Percentiles rank a stretch among this genome's conserved stretches.
phyloP scores from a whole-genome alignment of 2,329 filamentous ascomycete genomes.

The Tolypocladium tropicale region DNA sequence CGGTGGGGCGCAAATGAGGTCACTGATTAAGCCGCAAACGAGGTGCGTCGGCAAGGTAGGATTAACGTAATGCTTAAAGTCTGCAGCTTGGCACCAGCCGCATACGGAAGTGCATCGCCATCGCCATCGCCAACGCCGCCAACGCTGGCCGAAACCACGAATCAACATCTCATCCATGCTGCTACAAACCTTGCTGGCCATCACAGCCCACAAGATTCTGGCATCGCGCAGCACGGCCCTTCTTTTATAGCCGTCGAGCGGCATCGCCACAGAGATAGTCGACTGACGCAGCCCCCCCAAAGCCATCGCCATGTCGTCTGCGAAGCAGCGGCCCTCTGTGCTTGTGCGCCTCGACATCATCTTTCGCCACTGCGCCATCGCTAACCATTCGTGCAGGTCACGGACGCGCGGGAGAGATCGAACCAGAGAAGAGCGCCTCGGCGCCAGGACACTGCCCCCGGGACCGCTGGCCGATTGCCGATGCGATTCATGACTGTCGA shows the following conservation, averaged over 20 bases:
- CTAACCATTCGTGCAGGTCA: slow-evolving; percentile 19
- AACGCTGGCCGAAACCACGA: neutral
- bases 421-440: slow-evolving; percentile 20
- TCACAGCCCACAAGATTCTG: neutral
- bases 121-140: neutral
- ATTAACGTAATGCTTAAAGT: neutral
- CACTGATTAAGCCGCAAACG: neutral
- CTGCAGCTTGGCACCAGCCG: neutral
- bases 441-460: slow-evolving; percentile 21
- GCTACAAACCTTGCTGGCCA: neutral
- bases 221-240: neutral
- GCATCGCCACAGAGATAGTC: neutral
- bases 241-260: neutral
- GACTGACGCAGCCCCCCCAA: neutral
- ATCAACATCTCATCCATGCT: neutral
- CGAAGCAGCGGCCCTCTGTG: slow-evolving; percentile 50
- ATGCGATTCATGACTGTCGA: slow-evolving; percentile 84
- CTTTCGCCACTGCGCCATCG: slow-evolving; percentile 1
- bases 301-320: slow-evolving; percentile 26
- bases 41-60: neutral
- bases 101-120: neutral
- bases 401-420: slow-evolving; percentile 26
- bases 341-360: slow-evolving; percentile 32
- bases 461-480: slow-evolving; percentile 24
- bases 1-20: neutral